Evolutionary conservation across 2,329 filamentous ascomycete species (phyloP), one percentile per base, ranked within the genome.

Genomic region (Ceratocystiopsis sp.): DNA sequence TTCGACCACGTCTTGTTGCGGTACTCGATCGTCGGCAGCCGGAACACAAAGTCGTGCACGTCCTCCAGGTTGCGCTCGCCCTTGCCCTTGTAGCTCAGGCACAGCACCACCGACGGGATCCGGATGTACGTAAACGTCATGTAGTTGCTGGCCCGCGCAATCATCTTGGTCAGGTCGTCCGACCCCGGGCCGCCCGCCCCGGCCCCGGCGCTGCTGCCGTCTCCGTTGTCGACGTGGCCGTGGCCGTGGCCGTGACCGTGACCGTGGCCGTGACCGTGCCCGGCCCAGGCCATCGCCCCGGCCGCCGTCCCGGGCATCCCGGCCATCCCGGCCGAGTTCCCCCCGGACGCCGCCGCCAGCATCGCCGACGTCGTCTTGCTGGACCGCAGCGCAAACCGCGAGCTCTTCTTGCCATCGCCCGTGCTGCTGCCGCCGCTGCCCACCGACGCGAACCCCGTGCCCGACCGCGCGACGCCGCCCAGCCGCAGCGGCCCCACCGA

Each of bases 1-100:
- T 96, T 98, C 8, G 86, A 95, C 91, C 91, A 98, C 10, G 87
- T 96, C 67, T 98, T 98, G 69, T 98, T 98, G 49, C 85, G 78
- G 64, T 94, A 96, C 59, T 98, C 91, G 39, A 98, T 78, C 2
- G 83, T 81, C 4, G 91, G 91, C 62, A 98, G 75, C 33, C 85
- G 79, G 72, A 98, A 98, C 40, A 98, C 91, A 52, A 98, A 93
- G 56, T 96, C 81, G 61, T 98, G 89, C 15, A 98, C 81, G 59
- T 98, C 93, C 62, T 95, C 86, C 45, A 98, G 73, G 54, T 96
- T 98, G 56, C 87, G 84, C 50, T 93, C 84, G 38, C 87, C 85
- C 58, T 86, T 93, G 55, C 93, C 91, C 60, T 96, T 94, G 70
- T 95, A 95, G 56, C 84, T 93, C 25, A 98, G 70, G 57, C 91